Conservation (phyloP, 371 early-diverging fungal species). For the Capillidium rhysosporum region DNA sequence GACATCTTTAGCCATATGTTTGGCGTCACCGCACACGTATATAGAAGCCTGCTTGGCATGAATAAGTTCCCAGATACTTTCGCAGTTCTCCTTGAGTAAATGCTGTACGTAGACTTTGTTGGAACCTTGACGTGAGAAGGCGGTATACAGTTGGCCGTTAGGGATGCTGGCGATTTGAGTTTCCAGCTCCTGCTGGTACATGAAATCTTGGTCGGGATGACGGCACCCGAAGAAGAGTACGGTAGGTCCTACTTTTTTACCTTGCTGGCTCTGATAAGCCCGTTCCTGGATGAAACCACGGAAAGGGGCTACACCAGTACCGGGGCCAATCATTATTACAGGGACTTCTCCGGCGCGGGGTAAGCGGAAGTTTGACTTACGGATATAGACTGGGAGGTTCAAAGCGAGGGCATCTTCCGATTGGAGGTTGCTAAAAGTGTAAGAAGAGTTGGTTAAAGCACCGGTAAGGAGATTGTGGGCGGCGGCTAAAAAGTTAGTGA, state of each 20-base stretch:
- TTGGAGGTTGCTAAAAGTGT: constrained; percentile 17
- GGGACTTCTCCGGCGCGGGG: constrained; percentile 59
- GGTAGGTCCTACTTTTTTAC: constrained; percentile 50
- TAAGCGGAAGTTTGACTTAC: constrained; percentile 68
- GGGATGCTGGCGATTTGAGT: constrained; percentile 31
- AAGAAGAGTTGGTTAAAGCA: background rate
- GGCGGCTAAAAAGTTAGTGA: constrained; percentile 44
- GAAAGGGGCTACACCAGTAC: constrained; percentile 97
- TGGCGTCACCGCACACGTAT: constrained; percentile 93
- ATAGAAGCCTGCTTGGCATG: constrained; percentile 47
- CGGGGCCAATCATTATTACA: constrained; percentile 92
- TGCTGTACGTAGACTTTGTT: constrained; percentile 84
- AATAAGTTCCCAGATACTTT: constrained; percentile 52
- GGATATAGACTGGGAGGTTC: constrained; percentile 66
- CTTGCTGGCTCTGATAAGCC: constrained; percentile 29
- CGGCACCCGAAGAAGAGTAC: constrained; percentile 88
- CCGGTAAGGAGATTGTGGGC: background rate
- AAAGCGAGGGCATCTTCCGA: constrained; percentile 11
- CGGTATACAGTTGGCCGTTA: constrained; percentile 39
- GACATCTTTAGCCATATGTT: constrained; percentile 89
- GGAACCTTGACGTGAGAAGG: constrained; percentile 63
- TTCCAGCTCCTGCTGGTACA: constrained; percentile 73
- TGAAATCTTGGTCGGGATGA: constrained; percentile 49
- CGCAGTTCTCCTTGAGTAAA: constrained; percentile 34
- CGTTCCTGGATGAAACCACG: constrained; percentile 86